Base-by-base conservation (phyloP, 2,329 filamentous ascomycete genomes). In the Aschersonia sp. region DNA sequence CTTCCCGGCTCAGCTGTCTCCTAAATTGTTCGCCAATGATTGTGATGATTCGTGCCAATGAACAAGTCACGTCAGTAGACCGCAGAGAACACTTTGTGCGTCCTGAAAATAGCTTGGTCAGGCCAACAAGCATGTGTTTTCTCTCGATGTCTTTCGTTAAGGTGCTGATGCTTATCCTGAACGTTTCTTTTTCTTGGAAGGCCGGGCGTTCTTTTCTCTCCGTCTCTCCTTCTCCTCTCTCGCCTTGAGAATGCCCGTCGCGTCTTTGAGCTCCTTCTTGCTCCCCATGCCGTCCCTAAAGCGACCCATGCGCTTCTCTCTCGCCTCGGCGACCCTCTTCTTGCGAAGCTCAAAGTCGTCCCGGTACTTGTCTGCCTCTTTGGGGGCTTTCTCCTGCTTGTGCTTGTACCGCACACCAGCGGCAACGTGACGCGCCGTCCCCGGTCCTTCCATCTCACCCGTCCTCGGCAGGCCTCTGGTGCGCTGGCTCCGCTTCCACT, bases 271-370 rank as follows among this genome's bases (percentile, higher is more conserved):
- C 71, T 96, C 91, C 60, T 72, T 69, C 63, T 68, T 84, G 71
- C 82, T 89, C 48, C 84, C 84, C 56, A 72, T 75, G 32, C 82
- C 81, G 55, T 88, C 84, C 61, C 72, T 78, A 69, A 83, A 91
- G 52, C 78, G 75, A 46, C 85, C 86, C 31, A 88, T 67, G 28
- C 85, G 74, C 70, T 89, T 89, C 72, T 96, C 86, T 67, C 84
- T 85, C 44, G 91, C 89, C 61, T 89, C 89, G 12, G 81, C 80
- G 20, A 92, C 83, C 60, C 87, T 82, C 81, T 89, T 89, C 81
- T 92, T 95, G 69, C 85, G 82, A 61, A 82, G 80, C 54, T 94
- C 74, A 67, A 86, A 98, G 67, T 98, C 91, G 63, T 91, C 89
- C 51, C 92, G 77, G 65, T 78, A 91, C 68, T 85, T 91, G 71